Evolutionary conservation across 768 basidiomycete species (phyloP), one percentile per base, ranked within the genome.

Genomic region (Xerocomellus chrysenteron): DNA sequence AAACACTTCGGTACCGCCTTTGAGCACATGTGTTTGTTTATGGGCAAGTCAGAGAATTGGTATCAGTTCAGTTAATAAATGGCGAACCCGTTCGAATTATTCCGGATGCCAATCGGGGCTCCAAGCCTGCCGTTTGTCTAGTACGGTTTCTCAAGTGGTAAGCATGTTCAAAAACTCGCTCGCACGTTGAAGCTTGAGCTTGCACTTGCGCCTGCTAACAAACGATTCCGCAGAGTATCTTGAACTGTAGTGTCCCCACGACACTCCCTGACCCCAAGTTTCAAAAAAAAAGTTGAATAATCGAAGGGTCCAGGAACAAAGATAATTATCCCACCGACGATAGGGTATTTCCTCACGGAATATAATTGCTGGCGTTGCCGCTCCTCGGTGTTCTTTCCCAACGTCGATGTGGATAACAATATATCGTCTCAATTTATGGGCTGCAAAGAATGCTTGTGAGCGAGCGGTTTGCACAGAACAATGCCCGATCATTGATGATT

Each of bases 1-100:
- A 64, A 28, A 33, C 26, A 9, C 17, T 39, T 49, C 55, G 56
- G 53, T 26, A 24, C 50, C 50, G 43, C 44, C 21, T 21, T 21
- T 21, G 21, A 21, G 2, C 21, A n/a, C 26, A 21, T 28, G 35
- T 3, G 28, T 36, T 47, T 32, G 26, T 35, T 33, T 36, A 13
- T 19, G 52, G 21, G 28, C 30, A 3, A 17, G n/a, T 52, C 49
- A 24, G 30, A 16, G 49, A 55, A 42, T 39, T 33, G 26, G 41
- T 16, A 42, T 37, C 12, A 33, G 47, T 28, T 28, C 45, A 21
- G 17, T 9, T 30, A 17, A 30, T 30, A 55, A 43, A 55, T 28
- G 26, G 28, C n/a, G 28, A 21, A 21, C 26, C 35, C 12, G 19
- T 56, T 56, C 26, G 41, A 55, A 44, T 16, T 16, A 10, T 19